Evolutionary conservation across 1,284 basidiomycete species (phyloP).

Genomic region (Quambalaria eucalypti): DNA sequence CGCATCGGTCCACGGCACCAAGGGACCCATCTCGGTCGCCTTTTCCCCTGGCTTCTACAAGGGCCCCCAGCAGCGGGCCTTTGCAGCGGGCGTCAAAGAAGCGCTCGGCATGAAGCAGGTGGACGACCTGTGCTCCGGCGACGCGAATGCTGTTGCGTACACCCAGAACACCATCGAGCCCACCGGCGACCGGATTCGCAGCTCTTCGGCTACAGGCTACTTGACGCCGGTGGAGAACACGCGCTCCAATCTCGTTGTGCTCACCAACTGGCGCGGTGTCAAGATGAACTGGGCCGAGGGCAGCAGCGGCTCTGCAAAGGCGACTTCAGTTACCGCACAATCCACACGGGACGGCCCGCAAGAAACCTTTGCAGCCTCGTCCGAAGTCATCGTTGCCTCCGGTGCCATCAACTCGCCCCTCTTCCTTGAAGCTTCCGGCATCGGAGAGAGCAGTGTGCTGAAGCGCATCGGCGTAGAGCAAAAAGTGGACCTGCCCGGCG

Average conservation of each 20-base stretch:
- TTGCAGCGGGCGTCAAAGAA: conserved; percentile 52
- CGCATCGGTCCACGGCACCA: conserved; percentile 51
- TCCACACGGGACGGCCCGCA: conserved; percentile 11
- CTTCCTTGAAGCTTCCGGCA: conserved; percentile 50
- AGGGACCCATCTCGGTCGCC: conserved; percentile 55
- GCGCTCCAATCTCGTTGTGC: conserved; percentile 56
- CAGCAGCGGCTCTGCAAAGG: conserved; percentile 10
- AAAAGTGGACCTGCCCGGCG: conserved; percentile 42
- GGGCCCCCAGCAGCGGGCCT: conserved; percentile 55
- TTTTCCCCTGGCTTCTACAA: conserved; percentile 53
- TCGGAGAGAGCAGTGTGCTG: conserved; percentile 46
- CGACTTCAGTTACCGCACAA: conserved; percentile 21
- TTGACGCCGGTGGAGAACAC: conserved; percentile 48
- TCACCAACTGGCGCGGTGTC: conserved; percentile 46
- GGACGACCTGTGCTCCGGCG: conserved; percentile 56
- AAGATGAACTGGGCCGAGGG: conserved; percentile 27
- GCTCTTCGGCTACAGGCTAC: conserved; percentile 51
- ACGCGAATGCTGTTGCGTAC: conserved; percentile 52
- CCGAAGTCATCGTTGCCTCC: conserved; percentile 49
- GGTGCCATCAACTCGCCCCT: conserved; percentile 50
- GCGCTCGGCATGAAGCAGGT: conserved; percentile 53
- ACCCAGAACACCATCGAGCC: conserved; percentile 45
- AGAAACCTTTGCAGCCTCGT: conserved; percentile 40
- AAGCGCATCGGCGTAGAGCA: conserved; percentile 36
- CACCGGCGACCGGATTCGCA: conserved; percentile 46